Base-by-base conservation (phyloP, 2,329 filamentous ascomycete species). In the Hypoxylon sp. region DNA sequence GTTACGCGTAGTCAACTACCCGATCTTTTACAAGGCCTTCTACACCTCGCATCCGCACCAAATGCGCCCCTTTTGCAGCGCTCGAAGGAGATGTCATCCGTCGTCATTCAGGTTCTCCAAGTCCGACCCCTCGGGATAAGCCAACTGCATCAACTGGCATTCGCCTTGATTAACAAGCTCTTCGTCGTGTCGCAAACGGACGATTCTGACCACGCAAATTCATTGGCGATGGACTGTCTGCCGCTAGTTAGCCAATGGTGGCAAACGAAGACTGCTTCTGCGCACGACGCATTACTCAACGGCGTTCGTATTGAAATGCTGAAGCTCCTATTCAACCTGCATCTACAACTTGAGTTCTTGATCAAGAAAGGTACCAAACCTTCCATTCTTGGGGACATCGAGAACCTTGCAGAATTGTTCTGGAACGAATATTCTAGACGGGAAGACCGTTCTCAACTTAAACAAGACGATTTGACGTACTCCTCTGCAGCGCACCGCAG, bases 291-390 rank as follows among this genome's bases (percentile, higher is more conserved):
- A 62, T 78, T 82, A 63, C 78, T 83, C 57, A 83, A 80, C 55
- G 78, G 77, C 1, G 70, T 94, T 38, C 85, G 87, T 60, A 89
- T 93, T 58, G 90, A 91, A 68, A 88, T 96, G 68, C 76, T 95
- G 23, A 85, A 85, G 60, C 83, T 84, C 1, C 74, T 96, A 19
- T 84, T 89, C 55, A 75, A 83, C n/a, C 76, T 86, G 21, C 79
- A 84, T 58, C 73, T 87, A 6, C 83, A 87, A 57, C 73, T 89
- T 34, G 78, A 89, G 58, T 73, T 81, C 50, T 65, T 89, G 21
- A 68, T 79, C 17, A 67, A 71, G 29, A 74, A 80, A 41, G 67
- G 71, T 5, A 66, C 70, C 2, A 71, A 73, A 59, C 69, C 64
- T 48, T 67, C 62, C 45, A 69, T 78, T 46, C 68, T 71, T 19